phyloP scores from a whole-genome alignment of 768 basidiomycete genomes.

The Psilocybe subaeruginosa region DNA sequence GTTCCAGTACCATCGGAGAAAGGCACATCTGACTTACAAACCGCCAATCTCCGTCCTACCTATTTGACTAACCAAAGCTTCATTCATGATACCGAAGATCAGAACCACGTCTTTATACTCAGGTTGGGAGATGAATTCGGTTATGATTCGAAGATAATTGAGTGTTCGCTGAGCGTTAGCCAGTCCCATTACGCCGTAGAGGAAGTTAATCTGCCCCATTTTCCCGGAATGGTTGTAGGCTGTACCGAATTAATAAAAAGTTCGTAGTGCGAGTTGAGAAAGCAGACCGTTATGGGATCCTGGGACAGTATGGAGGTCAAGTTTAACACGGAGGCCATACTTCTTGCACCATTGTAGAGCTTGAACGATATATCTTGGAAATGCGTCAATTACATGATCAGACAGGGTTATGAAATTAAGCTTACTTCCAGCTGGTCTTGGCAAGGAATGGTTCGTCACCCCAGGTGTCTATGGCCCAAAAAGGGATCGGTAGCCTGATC shows the following conservation, averaged over 20 bases:
- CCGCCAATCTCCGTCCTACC: conserved; percentile 53
- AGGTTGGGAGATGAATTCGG: conserved; percentile 83
- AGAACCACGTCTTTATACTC: conserved; percentile 69
- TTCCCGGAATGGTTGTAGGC: conserved; percentile 67
- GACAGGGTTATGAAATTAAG: not conserved
- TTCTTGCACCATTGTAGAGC: conserved; percentile 81
- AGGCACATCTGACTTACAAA: conserved; percentile 55
- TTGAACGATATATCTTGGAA: conserved; percentile 69
- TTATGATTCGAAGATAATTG: conserved; percentile 74
- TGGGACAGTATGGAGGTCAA: conserved; percentile 82
- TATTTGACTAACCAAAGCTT: conserved; percentile 57
- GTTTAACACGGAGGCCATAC: conserved; percentile 80
- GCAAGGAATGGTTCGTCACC: conserved; percentile 81
- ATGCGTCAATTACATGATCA: not conserved
- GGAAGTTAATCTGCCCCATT: conserved; percentile 63
- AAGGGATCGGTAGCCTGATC: conserved; percentile 82
- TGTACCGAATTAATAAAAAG: conserved; percentile 15
- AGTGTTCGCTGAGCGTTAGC: conserved; percentile 86
- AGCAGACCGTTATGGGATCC: conserved; percentile 72
- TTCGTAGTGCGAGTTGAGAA: not conserved
- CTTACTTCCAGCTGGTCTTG: conserved; percentile 71
- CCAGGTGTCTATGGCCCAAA: conserved; percentile 80
- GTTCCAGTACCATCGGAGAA: not conserved
- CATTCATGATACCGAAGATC: conserved; percentile 69
- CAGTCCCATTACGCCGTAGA: conserved; percentile 80